Evolutionary conservation across 805 yeast species (phyloP), one percentile per base, ranked within the genome.

Genomic region (Candida railenensis): DNA sequence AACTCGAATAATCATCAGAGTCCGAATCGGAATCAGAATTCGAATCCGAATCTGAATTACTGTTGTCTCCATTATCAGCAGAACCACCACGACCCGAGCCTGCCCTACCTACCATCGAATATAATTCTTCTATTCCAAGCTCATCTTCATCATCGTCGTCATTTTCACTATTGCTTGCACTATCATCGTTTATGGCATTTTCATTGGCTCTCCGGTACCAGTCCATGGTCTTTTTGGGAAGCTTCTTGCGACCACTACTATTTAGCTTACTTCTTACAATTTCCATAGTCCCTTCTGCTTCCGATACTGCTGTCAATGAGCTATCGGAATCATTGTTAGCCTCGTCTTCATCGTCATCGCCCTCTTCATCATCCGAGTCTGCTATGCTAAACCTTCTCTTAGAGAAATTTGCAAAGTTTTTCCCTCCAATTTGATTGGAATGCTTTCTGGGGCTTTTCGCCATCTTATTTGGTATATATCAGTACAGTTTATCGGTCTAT

Each of bases 241-340:
- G 50, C 52, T 11, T 44, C 46, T 12, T 21, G 7, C 45, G 18
- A 14, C 38, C 39, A 15, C 36, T 12, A 14, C 14, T 5, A 22
- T 4, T 20, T 4, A 16, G 12, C 39, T 15, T 19, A 4, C 16
- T 22, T 12, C 22, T 12, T 4, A 12, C 39, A 7, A 36, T 36
- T 34, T 34, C 37, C 19, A 15, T 30, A 4, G 22, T 34, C 9
- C 33, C 56, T 8, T 55, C 66, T 4, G 54, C 53, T 22, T 62
- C 71, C 4, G 64, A 60, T 5, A 71, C 71, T 2, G 73, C 76
- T 0, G 75, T 72, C 28, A 72, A 55, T 0, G 75, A 69, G 14
- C 39, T 36, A 14, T 36, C 39, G 14, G 71, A 65, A 42, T 71
- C 77, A 39, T 67, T 71, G 14, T 30, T 20, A 33, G 4, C 41